Conservation (phyloP, 495 filamentous ascomycete species). For the Podospora sp. region DNA sequence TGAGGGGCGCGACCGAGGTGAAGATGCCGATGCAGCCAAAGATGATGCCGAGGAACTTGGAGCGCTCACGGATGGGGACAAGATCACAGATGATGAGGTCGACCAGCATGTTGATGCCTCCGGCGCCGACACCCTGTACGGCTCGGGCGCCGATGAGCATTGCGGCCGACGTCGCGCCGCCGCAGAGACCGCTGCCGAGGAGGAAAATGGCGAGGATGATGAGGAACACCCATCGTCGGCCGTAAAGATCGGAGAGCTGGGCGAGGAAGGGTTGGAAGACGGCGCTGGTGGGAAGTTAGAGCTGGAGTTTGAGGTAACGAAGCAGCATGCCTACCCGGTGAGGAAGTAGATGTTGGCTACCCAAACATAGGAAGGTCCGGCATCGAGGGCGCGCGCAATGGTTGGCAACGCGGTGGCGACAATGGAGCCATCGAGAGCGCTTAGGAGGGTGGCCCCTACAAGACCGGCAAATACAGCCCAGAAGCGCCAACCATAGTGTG, state of each 20-base stretch:
- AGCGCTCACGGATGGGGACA: constrained; percentile 66
- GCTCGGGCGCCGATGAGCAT: constrained; percentile 78
- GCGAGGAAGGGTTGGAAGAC: constrained; percentile 28
- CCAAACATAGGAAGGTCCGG: constrained; percentile 46
- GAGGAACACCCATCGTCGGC: constrained; percentile 27
- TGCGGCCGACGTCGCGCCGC: constrained; percentile 33
- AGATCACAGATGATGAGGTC: constrained; percentile 73
- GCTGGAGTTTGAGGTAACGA: neutral
- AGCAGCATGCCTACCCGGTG: constrained; percentile 13
- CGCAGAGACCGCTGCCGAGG: constrained; percentile 49
- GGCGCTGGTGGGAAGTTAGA: constrained; percentile 3
- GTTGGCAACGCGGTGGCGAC: constrained; percentile 46
- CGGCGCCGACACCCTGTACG: constrained; percentile 77
- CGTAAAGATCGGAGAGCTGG: constrained; percentile 30
- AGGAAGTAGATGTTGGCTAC: constrained; percentile 46
- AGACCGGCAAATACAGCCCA: constrained; percentile 22
- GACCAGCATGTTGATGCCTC: constrained; percentile 73
- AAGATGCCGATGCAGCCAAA: constrained; percentile 64
- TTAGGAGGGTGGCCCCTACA: constrained; percentile 25
- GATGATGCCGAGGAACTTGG: constrained; percentile 46
- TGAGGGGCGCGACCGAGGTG: constrained; percentile 66
- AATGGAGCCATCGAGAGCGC: constrained; percentile 46
- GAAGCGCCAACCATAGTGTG: constrained; percentile 17
- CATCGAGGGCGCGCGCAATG: constrained; percentile 37
- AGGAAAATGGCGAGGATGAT: constrained; percentile 40